Base-by-base conservation (phyloP, 805 yeast species). In the Kodamaea jinghongensis region DNA sequence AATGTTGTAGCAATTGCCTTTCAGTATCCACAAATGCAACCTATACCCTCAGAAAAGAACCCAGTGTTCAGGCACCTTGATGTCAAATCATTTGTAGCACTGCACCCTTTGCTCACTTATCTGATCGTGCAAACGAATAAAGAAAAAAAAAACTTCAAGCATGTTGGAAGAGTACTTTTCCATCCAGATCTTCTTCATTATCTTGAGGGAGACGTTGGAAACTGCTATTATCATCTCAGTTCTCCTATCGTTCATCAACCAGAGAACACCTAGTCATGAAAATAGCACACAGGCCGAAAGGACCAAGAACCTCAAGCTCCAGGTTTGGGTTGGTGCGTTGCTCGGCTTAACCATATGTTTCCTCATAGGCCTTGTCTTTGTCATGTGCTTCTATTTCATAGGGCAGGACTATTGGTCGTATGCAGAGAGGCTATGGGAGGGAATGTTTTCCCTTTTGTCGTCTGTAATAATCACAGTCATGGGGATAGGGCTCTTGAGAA, bases 361-460 rank as follows among this genome's bases (percentile, higher is more conserved):
- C 42, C 42, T 83, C 4, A 74, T 89, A 25, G 97, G 97, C 3
- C 77, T 81, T 3, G 58, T 77, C 0, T 84, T 89, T 55, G 78
- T 89, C 23, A 62, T 72, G 8, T 68, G 81, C 4, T 89, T 89
- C 60, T 87, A 88, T 53, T 56, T 80, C 32, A 64, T 90, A 22
- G 96, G 96, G 11, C 78, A 81, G 17, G 95, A 89, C 62, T 65
- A 86, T 39, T 89, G 96, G 96, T 77, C 90, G 6, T 66, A 79
- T 44, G 83, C 96, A 29, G 97, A 89, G 58, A 79, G 93, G 52
- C 71, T 86, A 38, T 89, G 96, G 86, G 97, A 89, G 57, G 96
- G 96, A 6, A 63, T 81, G 1, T 79, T 89, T 55, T 83, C 91
- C 50, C 70, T 90, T 10, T 58, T 88, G 22, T 88, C 96, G 3